These are phyloP conservation scores for Cladosporium sp. DNA, from an alignment of 2,329 filamentous ascomycete genomes.

Conservation along the genomic window DNA sequence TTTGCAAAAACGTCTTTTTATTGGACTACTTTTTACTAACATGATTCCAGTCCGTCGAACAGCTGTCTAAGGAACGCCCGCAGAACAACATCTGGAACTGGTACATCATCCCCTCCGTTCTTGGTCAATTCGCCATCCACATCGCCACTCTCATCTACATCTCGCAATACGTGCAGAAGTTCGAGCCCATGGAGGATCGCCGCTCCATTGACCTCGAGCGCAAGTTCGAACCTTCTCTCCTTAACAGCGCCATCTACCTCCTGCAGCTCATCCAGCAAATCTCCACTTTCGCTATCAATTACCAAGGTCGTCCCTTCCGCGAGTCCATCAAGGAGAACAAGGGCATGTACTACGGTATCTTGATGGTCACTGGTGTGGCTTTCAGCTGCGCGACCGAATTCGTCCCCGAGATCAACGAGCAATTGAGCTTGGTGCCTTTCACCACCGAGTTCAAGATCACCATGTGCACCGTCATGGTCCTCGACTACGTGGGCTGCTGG, in stretches of 20 bases:
- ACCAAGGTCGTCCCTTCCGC: conserved; percentile 95
- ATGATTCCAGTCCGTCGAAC: conserved; percentile 68
- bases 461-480: conserved; percentile 77
- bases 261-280: conserved; percentile 98
- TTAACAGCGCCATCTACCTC: conserved; percentile 96
- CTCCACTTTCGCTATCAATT: conserved; percentile 98
- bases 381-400: conserved; percentile 95
- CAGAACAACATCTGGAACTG: conserved; percentile 99
- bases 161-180: conserved; percentile 76
- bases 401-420: conserved; percentile 88
- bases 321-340: conserved; percentile 93
- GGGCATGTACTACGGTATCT: conserved; percentile 96
- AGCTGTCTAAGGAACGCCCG: conserved; percentile 90
- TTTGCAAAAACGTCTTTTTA: too few relatives aligned
- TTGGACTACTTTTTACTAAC: too few relatives aligned
- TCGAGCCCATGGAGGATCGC: conserved; percentile 62
- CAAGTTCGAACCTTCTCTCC: conserved; percentile 85
- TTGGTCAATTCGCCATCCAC: conserved; percentile 95
- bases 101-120: conserved; percentile 96
- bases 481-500: conserved; percentile 86
- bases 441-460: conserved; percentile 81
- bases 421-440: conserved; percentile 90
- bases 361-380: conserved; percentile 83
- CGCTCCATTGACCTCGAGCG: conserved; percentile 80
- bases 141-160: conserved; percentile 93